Conservation (phyloP, 306 rosid genomes). For the Medicago arabica region DNA sequence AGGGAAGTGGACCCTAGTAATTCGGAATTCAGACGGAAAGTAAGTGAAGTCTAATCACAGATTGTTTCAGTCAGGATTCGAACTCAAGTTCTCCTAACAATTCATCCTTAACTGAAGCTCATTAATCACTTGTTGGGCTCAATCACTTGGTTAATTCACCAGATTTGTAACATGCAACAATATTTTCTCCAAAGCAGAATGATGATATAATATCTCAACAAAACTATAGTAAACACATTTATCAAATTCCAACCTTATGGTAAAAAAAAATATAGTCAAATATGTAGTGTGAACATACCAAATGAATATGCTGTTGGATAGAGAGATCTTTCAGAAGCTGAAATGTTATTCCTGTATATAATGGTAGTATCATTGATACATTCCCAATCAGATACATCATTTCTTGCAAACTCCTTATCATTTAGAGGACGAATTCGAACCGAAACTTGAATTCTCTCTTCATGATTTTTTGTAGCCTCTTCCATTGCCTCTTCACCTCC, state of each 20-base stretch:
- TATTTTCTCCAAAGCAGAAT: no score
- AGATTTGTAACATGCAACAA: conserved; percentile 34
- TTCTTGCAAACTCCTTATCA: conserved; percentile 70
- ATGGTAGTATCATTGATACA: conserved; percentile 82
- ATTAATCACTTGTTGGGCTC: no score
- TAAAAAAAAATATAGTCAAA: conserved; percentile 21
- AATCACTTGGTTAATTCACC: not conserved
- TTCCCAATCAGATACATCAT: conserved; percentile 94
- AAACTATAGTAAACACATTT: conserved; percentile 9
- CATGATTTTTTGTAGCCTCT: conserved; percentile 46
- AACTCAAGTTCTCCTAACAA: no score
- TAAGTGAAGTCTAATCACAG: no score
- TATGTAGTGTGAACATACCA: conserved; percentile 53
- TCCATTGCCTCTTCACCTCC: conserved; percentile 70
- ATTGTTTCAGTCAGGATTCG: no score
- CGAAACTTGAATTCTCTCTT: conserved; percentile 83
- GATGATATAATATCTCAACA: not conserved
- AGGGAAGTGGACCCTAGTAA: no score
- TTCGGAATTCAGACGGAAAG: no score
- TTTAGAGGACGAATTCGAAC: conserved; percentile 90
- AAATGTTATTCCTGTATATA: conserved; percentile 82
- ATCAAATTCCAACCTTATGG: conserved; percentile 13
- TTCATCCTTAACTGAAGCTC: no score
- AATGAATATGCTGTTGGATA: conserved; percentile 94
- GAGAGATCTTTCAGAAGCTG: conserved; percentile 92